Evolutionary conservation across 495 filamentous ascomycete genomes (phyloP), one percentile per base, ranked within the genome.

Genomic region (Aspergillus diversus): DNA sequence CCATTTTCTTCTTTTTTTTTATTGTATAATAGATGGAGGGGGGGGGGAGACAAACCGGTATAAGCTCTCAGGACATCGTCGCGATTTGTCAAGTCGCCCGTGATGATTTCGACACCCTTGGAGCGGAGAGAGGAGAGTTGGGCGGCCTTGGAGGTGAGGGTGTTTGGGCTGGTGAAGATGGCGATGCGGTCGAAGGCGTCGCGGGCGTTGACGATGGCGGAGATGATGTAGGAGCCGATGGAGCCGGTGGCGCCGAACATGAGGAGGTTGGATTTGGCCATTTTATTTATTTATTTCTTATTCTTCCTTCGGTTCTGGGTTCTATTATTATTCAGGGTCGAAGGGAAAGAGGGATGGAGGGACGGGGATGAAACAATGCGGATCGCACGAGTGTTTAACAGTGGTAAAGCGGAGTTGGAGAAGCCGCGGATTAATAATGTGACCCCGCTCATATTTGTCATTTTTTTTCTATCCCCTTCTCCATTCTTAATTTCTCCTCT

Each of bases 191-290:
- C 73, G 69, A 89, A 84, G n/a, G 74, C 63, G 5, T 76, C 71
- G 46, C 84, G 83, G 16, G 83, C 77, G 37, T 75, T 72, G 54
- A 90, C 64, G 46, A 92, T 79, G 32, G 84, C 81, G 27, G 80
- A 65, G 7, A 83, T 80, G 69, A 92, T 91, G 75, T 86, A 85
- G 17, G 77, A 69, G 63, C 89, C 89, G 58, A 92, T 91, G 42
- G 73, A 71, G 54, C 89, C 89, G 5, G 89, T 91, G 16, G 87
- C 89, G 16, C 89, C 89, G 69, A 92, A 83, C 57, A 91, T 76
- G 42, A 92, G 83, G 53, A 92, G 75, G 46, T 84, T 85, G 7
- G 59, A 63, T 55, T 65, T 62, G 56, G 53, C 27, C 60, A 57
- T 63, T 33, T 16, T 32, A 5, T 8, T 21, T 52, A 31, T n/a